Evolutionary conservation across 345 rosid species (phyloP).

Genomic region (Sisymbrium irio): DNA sequence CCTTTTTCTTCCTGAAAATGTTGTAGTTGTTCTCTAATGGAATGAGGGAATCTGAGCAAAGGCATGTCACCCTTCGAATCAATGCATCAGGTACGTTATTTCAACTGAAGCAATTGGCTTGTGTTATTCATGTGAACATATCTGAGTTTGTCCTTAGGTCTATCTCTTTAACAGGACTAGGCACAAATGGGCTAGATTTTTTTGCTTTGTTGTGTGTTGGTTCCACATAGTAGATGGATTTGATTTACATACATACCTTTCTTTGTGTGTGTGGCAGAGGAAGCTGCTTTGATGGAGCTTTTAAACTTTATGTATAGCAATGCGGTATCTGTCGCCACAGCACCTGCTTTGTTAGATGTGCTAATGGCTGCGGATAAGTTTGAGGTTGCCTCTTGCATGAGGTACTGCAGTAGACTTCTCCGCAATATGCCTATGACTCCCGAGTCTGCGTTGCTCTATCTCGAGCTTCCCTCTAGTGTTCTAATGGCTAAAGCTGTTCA

Average conservation of each 20-base stretch:
- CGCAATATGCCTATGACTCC: slow-evolving; percentile 82
- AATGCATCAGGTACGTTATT: slow-evolving; percentile 66
- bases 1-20: neutral
- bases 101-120: neutral
- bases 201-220: neutral
- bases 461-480: slow-evolving; percentile 94
- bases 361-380: slow-evolving; percentile 98
- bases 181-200: neutral
- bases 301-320: slow-evolving; percentile 93
- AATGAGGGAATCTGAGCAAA: slow-evolving; percentile 95
- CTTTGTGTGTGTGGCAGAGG: slow-evolving; percentile 54
- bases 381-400: slow-evolving; percentile 99
- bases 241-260: neutral
- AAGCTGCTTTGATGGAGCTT: slow-evolving; percentile 94
- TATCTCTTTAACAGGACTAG: neutral
- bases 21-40: slow-evolving; percentile 94
- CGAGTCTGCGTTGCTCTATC: slow-evolving; percentile 88
- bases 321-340: slow-evolving; percentile 56
- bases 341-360: slow-evolving; percentile 89
- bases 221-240: neutral
- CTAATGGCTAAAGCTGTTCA: slow-evolving; percentile 91
- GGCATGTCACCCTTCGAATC: slow-evolving; percentile 83
- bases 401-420: slow-evolving; percentile 74
- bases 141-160: neutral
- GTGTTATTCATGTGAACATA: neutral